Evolutionary conservation across 371 early-diverging fungal genomes (phyloP), one percentile per base, ranked within the genome.

Genomic region (Mucor circinelloides): DNA sequence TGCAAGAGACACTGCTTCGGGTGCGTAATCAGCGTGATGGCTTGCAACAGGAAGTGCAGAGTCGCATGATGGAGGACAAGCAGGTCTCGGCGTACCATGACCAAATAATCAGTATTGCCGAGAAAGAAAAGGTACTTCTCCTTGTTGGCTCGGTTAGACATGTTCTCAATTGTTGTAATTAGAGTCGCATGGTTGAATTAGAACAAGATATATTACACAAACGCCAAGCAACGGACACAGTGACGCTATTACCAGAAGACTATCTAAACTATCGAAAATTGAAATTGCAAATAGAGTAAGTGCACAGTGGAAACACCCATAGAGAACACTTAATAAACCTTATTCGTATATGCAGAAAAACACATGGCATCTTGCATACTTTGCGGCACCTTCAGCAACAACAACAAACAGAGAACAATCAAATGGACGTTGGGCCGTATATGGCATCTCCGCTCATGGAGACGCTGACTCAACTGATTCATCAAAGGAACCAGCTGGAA

Each of bases 351-450:
- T 60, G 60, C 60, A 60, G 60, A 12, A 25, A 44, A 60, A 60
- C 60, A 60, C 60, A 60, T 46, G 60, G 60, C 60, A 60, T 60
- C 30, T 31, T 60, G 60, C 60, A 60, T 42, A 19, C 21, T 28
- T 31, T 60, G n/a, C n/a, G 46, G 19, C 46, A 57, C 34, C 57
- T 30, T 28, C 57, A 59, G n/a, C 34, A 40, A 13, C 21, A 23
- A 23, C 27, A 21, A 54, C 12, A 54, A 34, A 57, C n/a, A 34
- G 21, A 23, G 19, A 21, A 28, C 44, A 46, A 44, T 27, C 21
- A 44, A 46, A 44, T 25, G 17, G n/a, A 31, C 19, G n/a, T 19
- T n/a, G 17, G 9, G 2, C n/a, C 25, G n/a, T n/a, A 28, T 31
- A 42, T 60, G 46, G 21, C 28, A 9, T 44, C 30, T 6, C 32